Conservation (phyloP, 441 rosid species). For the Erodium chrysanthum region DNA sequence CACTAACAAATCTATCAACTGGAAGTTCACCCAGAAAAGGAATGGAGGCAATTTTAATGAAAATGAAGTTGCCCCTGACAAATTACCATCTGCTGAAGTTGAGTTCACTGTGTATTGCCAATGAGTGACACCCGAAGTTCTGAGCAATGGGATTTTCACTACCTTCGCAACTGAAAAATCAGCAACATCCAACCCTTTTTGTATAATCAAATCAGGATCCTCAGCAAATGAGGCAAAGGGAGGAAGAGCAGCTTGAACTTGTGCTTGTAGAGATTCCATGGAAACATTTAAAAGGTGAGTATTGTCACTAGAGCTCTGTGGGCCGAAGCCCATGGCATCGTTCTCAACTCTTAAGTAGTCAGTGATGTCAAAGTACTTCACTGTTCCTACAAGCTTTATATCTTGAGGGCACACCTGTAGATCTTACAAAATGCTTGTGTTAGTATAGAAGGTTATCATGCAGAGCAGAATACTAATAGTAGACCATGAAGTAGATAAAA, state of each 20-base stretch:
- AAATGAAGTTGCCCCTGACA: constrained; percentile 37
- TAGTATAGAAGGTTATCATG: too few species aligned
- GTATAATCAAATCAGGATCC: constrained; percentile 29
- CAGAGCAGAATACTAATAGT: too few species aligned
- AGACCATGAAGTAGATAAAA: too few species aligned
- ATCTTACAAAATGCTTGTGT: too few species aligned
- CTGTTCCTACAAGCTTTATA: constrained; percentile 57
- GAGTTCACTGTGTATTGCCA: constrained; percentile 35
- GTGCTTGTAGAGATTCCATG: constrained; percentile 50
- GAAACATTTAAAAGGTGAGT: constrained; percentile 23
- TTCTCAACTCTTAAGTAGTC: constrained; percentile 35
- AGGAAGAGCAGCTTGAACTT: constrained; percentile 64
- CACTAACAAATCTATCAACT: constrained; percentile 40
- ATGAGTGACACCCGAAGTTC: constrained; percentile 49
- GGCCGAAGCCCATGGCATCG: constrained; percentile 16
- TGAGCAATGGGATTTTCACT: constrained; percentile 52
- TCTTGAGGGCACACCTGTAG: constrained; percentile 35
- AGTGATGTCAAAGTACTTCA: constrained; percentile 54
- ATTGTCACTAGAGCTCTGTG: constrained; percentile 8
- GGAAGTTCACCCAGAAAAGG: constrained; percentile 59
- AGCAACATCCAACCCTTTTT: constrained; percentile 25
- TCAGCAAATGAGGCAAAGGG: constrained; percentile 30
- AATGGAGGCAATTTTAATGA: constrained; percentile 64
- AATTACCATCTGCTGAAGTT: constrained; percentile 34
- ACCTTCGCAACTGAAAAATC: constrained; percentile 20